Percentiles rank a stretch among this genome's conserved stretches.
Evolutionary conservation across 202 grass and related monocot species (phyloP).

Genomic region (Carex arenaria): DNA sequence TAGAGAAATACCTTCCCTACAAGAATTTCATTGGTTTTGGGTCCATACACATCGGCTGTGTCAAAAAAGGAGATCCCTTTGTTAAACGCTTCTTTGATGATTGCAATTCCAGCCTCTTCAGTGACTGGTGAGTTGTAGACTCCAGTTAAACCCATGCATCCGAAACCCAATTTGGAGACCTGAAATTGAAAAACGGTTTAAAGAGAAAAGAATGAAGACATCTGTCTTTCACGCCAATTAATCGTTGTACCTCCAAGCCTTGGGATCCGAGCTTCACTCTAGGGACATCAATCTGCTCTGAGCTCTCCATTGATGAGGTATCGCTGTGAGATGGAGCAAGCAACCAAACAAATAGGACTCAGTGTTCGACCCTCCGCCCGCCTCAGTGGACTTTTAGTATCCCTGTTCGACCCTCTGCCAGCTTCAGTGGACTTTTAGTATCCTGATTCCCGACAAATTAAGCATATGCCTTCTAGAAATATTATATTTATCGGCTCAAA

Average conservation of each 20-base stretch:
- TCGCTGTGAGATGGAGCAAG: background rate
- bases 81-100: slow-evolving; percentile 48
- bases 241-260: slow-evolving; percentile 44
- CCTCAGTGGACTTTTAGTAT: background rate
- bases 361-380: background rate
- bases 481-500: too few relatives aligned
- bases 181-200: slow-evolving; percentile 13
- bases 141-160: slow-evolving; percentile 67
- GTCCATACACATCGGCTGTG: slow-evolving; percentile 63
- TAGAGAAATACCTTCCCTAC: slow-evolving; percentile 43
- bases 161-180: slow-evolving; percentile 79
- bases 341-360: too few relatives aligned
- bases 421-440: background rate
- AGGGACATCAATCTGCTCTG: slow-evolving; percentile 21
- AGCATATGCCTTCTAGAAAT: too few relatives aligned
- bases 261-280: slow-evolving; percentile 50
- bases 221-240: background rate
- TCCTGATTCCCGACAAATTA: too few relatives aligned
- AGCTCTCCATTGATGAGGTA: slow-evolving; percentile 3
- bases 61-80: slow-evolving; percentile 80
- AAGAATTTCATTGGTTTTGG: slow-evolving; percentile 57
- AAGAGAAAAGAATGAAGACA: background rate
- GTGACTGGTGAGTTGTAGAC: slow-evolving; percentile 49
- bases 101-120: slow-evolving; percentile 36
- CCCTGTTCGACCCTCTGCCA: background rate